Evolutionary conservation across 108 stramenopile genomes (phyloP), one percentile per base, ranked within the genome.

Genomic region (Phaeodactylum tricornutum): DNA sequence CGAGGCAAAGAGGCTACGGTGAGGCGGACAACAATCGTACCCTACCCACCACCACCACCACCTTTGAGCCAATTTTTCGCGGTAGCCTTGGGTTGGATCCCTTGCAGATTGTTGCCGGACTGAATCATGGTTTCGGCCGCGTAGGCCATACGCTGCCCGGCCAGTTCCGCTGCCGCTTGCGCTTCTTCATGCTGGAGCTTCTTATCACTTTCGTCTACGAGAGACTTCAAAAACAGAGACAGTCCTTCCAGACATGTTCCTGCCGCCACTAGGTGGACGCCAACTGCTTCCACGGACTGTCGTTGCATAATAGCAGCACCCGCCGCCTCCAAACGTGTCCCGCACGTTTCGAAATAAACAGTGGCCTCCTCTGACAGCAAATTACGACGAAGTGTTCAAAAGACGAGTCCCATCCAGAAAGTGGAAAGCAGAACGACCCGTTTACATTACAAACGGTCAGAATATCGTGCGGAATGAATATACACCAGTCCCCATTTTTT

Each of bases 21-120:
- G n/a, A n/a, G n/a, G n/a, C n/a, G n/a, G n/a, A n/a, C n/a, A n/a
- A n/a, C n/a, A n/a, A n/a, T n/a, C n/a, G n/a, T n/a, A n/a, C n/a
- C n/a, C n/a, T n/a, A n/a, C n/a, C n/a, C n/a, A n/a, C n/a, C n/a
- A n/a, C n/a, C n/a, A n/a, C n/a, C n/a, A 41, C 50, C 34, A 9
- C 74, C 77, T 39, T 85, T 81, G 15, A 85, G 59, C 77, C 79
- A 85, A 6, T 59, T 59, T 52, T 81, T 81, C 2, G 77, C 84
- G 27, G 57, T 64, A 6, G 64, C 62, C 29, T 55, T 67, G 34
- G 52, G 26, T 28, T 22, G 60, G 11, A 42, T 46, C 27, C 74
- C 79, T 44, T 42, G 64, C 43, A 85, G 59, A 28, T 81, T 69
- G 27, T 62, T 78, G 28, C 75, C 84, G 1, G 84, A 80, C 56